These are phyloP conservation scores for Nematocida sp. DNA, from an alignment of 371 early-diverging fungal species.

Conservation along the genomic window DNA sequence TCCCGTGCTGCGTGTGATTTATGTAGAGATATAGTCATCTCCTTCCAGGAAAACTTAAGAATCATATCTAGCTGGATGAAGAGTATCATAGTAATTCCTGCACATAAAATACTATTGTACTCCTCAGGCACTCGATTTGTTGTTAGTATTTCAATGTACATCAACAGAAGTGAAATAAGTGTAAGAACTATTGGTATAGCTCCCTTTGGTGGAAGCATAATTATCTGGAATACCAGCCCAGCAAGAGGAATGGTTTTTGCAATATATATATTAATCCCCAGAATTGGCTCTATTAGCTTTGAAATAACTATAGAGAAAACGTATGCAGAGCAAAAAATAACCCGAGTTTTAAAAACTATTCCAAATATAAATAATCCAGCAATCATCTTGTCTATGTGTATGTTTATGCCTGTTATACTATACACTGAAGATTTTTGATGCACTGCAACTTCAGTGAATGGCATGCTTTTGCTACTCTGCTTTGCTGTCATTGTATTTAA, in stretches of 20 bases:
- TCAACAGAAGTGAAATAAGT: conserved; percentile 2
- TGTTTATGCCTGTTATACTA: background rate
- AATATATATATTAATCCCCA: background rate
- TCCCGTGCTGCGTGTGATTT: background rate
- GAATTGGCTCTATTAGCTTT: background rate
- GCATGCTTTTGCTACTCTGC: background rate
- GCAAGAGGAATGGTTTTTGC: conserved; percentile 10
- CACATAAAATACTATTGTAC: background rate
- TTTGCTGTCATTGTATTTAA: background rate
- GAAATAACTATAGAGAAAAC: background rate
- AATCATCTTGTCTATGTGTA: background rate
- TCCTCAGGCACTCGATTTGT: background rate
- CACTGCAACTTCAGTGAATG: background rate
- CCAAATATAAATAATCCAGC: background rate
- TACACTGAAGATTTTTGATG: too few species aligned
- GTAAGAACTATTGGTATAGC: background rate
- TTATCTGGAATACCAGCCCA: conserved; percentile 21
- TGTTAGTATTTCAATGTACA: background rate
- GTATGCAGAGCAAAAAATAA: background rate
- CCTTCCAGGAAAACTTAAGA: background rate
- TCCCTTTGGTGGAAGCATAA: background rate
- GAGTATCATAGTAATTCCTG: background rate
- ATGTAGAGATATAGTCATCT: background rate
- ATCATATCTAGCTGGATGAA: conserved; percentile 1
- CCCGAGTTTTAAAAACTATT: background rate